Evolutionary conservation across 345 rosid species (phyloP).

Genomic region (Eucalyptus erythrocorys): DNA sequence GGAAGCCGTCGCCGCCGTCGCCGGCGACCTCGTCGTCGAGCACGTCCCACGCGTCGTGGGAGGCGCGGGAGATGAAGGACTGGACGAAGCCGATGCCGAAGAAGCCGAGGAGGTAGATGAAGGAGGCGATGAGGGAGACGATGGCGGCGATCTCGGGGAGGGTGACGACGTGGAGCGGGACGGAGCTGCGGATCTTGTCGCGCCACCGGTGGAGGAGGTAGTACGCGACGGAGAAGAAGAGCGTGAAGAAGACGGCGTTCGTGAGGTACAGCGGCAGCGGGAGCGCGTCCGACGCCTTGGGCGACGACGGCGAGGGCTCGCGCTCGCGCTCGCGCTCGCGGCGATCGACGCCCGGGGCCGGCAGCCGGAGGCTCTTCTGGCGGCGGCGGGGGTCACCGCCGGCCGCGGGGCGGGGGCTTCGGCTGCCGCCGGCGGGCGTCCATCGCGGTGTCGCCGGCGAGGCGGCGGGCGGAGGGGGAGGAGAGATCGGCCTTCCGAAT

Average conservation of each 20-base stretch:
- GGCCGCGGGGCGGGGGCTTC: not conserved
- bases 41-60: constrained; percentile 49
- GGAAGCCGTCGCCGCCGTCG: not conserved
- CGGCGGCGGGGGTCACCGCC: not conserved
- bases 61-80: constrained; percentile 57
- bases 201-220: constrained; percentile 88
- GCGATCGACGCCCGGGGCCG: not conserved
- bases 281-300: constrained; percentile 72
- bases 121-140: constrained; percentile 63
- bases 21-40: constrained; percentile 11
- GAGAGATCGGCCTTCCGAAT: not conserved
- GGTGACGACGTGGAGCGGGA: constrained; percentile 80
- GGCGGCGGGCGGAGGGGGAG: not conserved
- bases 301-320: not conserved
- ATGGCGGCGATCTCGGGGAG: constrained; percentile 66
- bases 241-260: constrained; percentile 73
- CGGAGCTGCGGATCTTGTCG: constrained; percentile 79
- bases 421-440: constrained; percentile 40
- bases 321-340: too few relatives aligned
- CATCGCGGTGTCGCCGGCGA: constrained; percentile 13
- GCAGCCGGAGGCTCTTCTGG: not conserved
- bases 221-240: constrained; percentile 85
- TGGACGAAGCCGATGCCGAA: constrained; percentile 89
- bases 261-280: constrained; percentile 73
- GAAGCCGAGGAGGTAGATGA: constrained; percentile 73